A percentile compares a stretch with the other conserved stretches of the same genome.
These are phyloP conservation scores for Solanum hybrid DNA, from an alignment of 305 asterid species.

Conservation along the genomic window DNA sequence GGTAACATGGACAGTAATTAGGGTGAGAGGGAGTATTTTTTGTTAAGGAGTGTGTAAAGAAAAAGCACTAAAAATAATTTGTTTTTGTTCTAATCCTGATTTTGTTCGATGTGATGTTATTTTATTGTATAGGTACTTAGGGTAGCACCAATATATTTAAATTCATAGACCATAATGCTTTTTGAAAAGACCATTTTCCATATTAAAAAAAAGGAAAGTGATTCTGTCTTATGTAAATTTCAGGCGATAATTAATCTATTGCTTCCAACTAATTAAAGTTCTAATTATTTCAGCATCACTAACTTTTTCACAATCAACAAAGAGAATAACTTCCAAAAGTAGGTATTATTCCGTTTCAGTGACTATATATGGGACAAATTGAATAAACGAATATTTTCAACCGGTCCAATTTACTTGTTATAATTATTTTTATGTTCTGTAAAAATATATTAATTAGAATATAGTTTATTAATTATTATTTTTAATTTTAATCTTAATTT, in stretches of 20 bases:
- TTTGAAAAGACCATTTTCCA: background rate
- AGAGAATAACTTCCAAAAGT: background rate
- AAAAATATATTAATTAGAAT: background rate
- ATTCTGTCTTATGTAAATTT: background rate
- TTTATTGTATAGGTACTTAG: background rate
- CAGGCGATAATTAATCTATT: background rate
- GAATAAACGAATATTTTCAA: background rate
- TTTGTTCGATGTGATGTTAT: background rate
- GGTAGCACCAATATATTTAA: background rate
- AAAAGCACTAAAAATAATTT: no score
- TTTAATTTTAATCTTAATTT: background rate
- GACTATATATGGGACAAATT: background rate
- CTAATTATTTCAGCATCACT: background rate
- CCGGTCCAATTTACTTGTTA: background rate
- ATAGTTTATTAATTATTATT: background rate
- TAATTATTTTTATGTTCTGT: background rate
- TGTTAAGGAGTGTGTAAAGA: no score
- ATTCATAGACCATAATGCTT: background rate
- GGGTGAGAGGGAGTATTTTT: no score
- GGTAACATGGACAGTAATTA: no score
- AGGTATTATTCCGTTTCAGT: background rate
- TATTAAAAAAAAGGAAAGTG: background rate
- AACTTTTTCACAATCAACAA: background rate
- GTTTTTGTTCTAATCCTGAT: background rate
- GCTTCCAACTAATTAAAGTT: background rate